Evolutionary conservation across 306 rosid genomes (phyloP), one percentile per base, ranked within the genome.

Genomic region (Cucurbita ficifolia): DNA sequence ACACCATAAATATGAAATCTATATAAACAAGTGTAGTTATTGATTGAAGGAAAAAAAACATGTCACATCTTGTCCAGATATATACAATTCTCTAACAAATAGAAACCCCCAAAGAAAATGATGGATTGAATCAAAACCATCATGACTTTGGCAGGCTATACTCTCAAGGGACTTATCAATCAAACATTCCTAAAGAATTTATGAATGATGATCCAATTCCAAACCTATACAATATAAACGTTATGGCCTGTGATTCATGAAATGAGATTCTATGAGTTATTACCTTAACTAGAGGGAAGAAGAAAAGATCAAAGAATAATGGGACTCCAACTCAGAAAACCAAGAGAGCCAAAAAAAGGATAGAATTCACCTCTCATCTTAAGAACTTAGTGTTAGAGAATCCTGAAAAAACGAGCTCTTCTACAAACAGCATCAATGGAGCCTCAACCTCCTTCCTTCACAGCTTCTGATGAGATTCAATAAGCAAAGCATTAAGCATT

Each of bases 391-490:
- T 70, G 74, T 70, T 70, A 70, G 74, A 70, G 74, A 70, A 70
- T 70, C 56, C 74, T 13, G 45, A 33, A 70, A 70, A 48, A 49
- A 48, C 42, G 24, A 70, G 9, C 42, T 14, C 74, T 29, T 70
- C 46, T 16, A 51, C 21, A 29, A 70, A 10, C 74, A 70, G 29
- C n/a, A 70, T 49, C n/a, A 49, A 22, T 49, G 58, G 54, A 56
- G 7, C 5, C 36, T 75, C 57, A 17, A 24, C 42, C 21, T 12
- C 51, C 73, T 76, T 93, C 86, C 84, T 14, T 51, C 55, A 93
- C 59, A 94, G 88, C 82, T 83, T 94, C 88, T 94, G 99, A 76
- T 94, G 96, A 80, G 99, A 94, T 74, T 90, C 92, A 74, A 90
- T 89, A 64, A 94, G 89, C 89, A 94, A 82, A 58, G 96, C 99